Base-by-base conservation (phyloP, 306 rosid species). In the Canavalia ensiformis region DNA sequence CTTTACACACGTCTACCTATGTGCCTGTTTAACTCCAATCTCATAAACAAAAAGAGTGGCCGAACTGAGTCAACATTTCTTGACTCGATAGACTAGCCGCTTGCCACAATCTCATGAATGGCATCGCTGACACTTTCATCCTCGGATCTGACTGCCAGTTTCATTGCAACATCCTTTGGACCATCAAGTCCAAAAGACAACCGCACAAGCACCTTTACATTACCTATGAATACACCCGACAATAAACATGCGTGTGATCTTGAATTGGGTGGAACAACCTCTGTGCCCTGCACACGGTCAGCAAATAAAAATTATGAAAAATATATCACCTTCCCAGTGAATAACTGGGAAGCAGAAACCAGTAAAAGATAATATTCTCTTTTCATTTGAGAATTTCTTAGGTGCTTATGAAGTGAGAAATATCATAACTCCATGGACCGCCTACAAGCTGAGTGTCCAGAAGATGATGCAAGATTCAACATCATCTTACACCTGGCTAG, bases 111-210 rank as follows among this genome's bases (percentile, higher is more conserved):
- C 85, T 90, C 99, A 41, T 96, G 98, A 76, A 96, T 92, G 84
- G 92, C 90, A 78, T 92, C 93, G 3, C 98, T 90, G 62, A 96
- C 94, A 0, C 76, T 69, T 80, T 83, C 97, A 67, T 92, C 94
- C 65, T 91, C 94, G 0, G 99, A 93, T 90, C 97, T 90, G 49
- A 92, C 99, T 0, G 90, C 79, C 78, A 96, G 86, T 87, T 94
- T 96, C 99, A 94, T 96, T 1, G 99, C 97, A 45, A 96, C 98
- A 80, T 93, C 97, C 86, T 88, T 93, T 18, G 98, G 88, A 73
- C 94, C 94, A 58, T 96, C 98, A 37, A 93, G 91, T 50, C 99
- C 98, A 51, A 96, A 89, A 8, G 98, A 92, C 81, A 96, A 82
- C 59, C 93, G 87, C 71, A 88, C 98, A 6, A 96, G 97, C 74